Evolutionary conservation across 2,329 filamentous ascomycete species (phyloP), one percentile per base, ranked within the genome.

Genomic region (Thelonectria rubi): DNA sequence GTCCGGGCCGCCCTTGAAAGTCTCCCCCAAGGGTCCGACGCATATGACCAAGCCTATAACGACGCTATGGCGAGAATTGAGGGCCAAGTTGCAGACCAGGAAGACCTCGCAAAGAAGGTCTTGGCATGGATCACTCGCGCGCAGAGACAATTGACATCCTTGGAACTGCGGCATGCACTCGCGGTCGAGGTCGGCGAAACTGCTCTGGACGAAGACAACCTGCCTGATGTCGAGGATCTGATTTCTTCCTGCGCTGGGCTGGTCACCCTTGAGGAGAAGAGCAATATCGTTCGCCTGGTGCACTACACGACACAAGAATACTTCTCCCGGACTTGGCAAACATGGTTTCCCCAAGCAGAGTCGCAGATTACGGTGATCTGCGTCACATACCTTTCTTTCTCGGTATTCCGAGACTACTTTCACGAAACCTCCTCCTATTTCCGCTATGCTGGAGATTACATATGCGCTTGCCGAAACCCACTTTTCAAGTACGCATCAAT

Each of bases 251-350:
- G 79, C 54, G 75, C 73, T 24, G 80, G 81, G 1, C 47, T 84
- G 2, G 74, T 82, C 3, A 76, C 72, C 0, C 14, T 81, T 12
- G 77, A 82, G 42, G 54, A 76, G 40, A 60, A 77, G 47, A 81
- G 71, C 30, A 20, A 68, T 11, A 69, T 77, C 17, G 70, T 82
- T 7, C 73, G 78, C 1, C 60, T 83, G 0, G 78, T 80, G 1
- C 80, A 84, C 58, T 79, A 79, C 58, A 81, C 80, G 0, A 73
- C 78, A 0, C 76, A 81, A 45, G 76, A 82, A 45, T 84, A 80
- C 60, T 74, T 83, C 30, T 67, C 77, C n/a, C 46, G 63, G 8
- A 76, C 59, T 1, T 40, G 57, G 8, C 12, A 7, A 0, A 42
- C 34, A 0, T 78, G 74, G 69, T 75, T 82, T 54, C 71, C 71